Base-by-base conservation (phyloP, 345 rosid species). In the Clausena lansium region DNA sequence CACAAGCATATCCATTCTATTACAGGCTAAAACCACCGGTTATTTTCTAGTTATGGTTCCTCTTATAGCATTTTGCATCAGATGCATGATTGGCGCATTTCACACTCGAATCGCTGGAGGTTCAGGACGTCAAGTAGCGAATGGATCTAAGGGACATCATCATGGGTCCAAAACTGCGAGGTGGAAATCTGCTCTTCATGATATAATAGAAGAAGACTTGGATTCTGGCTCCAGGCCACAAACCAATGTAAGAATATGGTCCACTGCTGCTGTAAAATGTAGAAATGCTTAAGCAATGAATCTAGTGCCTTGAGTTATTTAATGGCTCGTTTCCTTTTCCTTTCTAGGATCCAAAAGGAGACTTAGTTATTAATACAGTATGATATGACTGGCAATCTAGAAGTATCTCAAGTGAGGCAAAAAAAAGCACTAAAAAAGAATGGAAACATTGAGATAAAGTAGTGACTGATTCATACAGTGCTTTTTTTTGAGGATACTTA, bases 41-140 rank as follows among this genome's bases (percentile, higher is more conserved):
- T 83, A 81, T 83, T 77, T 83, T 76, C 83, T 81, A 78, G 82
- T 83, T 79, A 58, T 86, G 82, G 83, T 83, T 80, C 78, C 83
- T 64, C 80, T 79, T 69, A 38, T 83, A 47, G 86, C 80, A 30
- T 79, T 86, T 77, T 83, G 85, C 88, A 77, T 86, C 74, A 79
- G 72, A 79, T 83, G 84, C 86, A 24, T 86, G 73, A 73, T 67
- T 68, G 73, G 83, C 38, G 77, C 74, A 59, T 68, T 85, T 25
- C 57, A 39, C 77, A 35, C 81, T 60, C 79, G 80, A 81, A 57
- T 55, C 61, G 11, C 58, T 47, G 76, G 76, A 73, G 67, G 64
- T 41, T 41, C 22, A 27, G 76, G 22, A 39, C 24, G 5, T 35
- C 36, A 63, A 60, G 76, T 58, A 35, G 38, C 7, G 0, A 71